Evolutionary conservation across 2,329 filamentous ascomycete species (phyloP), one percentile per base, ranked within the genome.

Genomic region (Aspergillus quadricinctus): DNA sequence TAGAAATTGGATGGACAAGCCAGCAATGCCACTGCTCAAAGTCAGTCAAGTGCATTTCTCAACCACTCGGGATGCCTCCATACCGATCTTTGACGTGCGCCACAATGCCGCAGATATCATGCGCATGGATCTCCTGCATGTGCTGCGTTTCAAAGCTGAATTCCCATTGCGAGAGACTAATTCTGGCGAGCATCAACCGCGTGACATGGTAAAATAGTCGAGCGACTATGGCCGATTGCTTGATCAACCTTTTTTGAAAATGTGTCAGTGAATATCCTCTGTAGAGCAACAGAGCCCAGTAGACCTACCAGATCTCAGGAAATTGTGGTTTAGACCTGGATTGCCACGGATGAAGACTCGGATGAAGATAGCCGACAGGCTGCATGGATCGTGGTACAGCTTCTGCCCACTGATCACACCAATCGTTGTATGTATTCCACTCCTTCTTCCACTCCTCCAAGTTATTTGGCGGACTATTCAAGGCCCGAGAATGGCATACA

Each of bases 181-280:
- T 87, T 63, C 93, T 89, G 3, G 89, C 85, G 4, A 97, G 81
- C 35, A 97, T 77, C 61, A 89, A 88, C 75, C 93, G 88, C 23
- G 89, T 87, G 0, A 90, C 94, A 69, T 97, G 92, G 69, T 95
- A 97, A 71, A 96, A 92, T 8, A 97, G 80, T 49, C 90, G 85
- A 3, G 89, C 90, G 27, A 96, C 83, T 31, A 94, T 87, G 3
- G 90, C 89, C 3, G 89, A 83, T 55, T 89, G 84, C 73, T 94
- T 94, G 65, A 93, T 86, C 52, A 96, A 80, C 90, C 87, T 90
- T 57, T 57, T 6, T 25, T 50, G 21, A 53, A 55, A n/a, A 37
- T 60, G n/a, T 56, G 45, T 54, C 31, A 51, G 17, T 31, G 31
- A n/a, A 28, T 29, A 46, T 46, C 10, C 11, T 14, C 21, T 27